Percentiles rank a stretch among this genome's conserved stretches.
phyloP scores from a whole-genome alignment of 2,329 filamentous ascomycete species.

The Pseudogymnoascus sp. region DNA sequence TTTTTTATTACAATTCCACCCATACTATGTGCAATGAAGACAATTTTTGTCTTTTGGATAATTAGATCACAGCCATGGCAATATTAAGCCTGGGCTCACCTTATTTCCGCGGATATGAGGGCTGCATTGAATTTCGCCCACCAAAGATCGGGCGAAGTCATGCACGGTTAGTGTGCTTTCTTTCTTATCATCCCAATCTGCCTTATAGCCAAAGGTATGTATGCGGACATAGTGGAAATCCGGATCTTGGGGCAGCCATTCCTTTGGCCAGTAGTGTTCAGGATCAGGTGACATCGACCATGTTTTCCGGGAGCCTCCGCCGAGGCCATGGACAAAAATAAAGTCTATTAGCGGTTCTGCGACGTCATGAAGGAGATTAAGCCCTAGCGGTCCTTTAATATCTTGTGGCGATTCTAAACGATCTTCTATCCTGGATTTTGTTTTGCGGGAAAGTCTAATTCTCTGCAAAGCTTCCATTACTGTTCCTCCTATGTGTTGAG shows the following conservation, averaged over 20 bases:
- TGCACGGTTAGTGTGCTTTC: constrained; percentile 25
- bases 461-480: not conserved
- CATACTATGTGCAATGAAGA: constrained; percentile 32
- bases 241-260: constrained; percentile 32
- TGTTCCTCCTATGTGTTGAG: not conserved
- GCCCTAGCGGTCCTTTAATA: constrained; percentile 13
- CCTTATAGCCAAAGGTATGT: constrained; percentile 31
- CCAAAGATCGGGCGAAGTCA: constrained; percentile 28
- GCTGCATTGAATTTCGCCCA: constrained; percentile 23
- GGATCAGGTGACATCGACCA: constrained; percentile 32
- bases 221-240: constrained; percentile 25
- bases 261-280: constrained; percentile 34
- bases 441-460: not conserved
- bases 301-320: constrained; percentile 33
- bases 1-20: constrained; percentile 32
- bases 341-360: constrained; percentile 31
- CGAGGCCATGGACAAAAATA: constrained; percentile 36
- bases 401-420: not conserved
- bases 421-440: not conserved
- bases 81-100: constrained; percentile 9
- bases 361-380: constrained; percentile 13
- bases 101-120: constrained; percentile 17
- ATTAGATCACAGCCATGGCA: not conserved
- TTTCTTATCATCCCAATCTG: constrained; percentile 22
- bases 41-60: constrained; percentile 14